These are phyloP conservation scores for Nakazawaea wyomingensis DNA, from an alignment of 805 yeast species.

Conservation along the genomic window DNA sequence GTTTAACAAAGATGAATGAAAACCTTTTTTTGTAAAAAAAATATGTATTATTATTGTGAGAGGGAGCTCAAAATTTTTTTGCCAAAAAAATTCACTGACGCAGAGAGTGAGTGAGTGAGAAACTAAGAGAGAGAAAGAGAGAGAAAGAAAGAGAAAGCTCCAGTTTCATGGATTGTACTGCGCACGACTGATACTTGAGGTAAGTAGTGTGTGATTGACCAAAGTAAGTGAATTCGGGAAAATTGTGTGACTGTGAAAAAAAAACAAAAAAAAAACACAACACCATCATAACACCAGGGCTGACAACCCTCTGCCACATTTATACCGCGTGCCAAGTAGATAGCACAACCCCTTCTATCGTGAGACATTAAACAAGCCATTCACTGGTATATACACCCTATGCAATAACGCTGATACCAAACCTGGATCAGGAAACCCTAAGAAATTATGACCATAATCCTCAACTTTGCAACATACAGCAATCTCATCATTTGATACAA, in stretches of 20 bases:
- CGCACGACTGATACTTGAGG: slow-evolving; percentile 15
- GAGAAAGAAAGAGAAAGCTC: too few species aligned
- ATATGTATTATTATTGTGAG: neutral
- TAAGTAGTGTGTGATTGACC: slow-evolving; percentile 9
- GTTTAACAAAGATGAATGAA: neutral
- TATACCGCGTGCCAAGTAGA: too few species aligned
- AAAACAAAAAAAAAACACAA: neutral
- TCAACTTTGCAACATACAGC: slow-evolving; percentile 16
- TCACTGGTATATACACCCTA: neutral
- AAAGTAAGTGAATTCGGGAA: neutral
- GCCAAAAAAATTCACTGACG: slow-evolving; percentile 2
- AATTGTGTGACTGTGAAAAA: slow-evolving; percentile 4
- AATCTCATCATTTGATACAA: neutral
- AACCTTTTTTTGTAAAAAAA: slow-evolving; percentile 3
- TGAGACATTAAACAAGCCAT: neutral
- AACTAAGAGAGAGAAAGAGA: too few species aligned
- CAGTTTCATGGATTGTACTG: too few species aligned
- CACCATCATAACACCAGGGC: slow-evolving; percentile 10
- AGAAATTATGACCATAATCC: slow-evolving; percentile 12
- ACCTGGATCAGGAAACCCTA: neutral
- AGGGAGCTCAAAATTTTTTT: slow-evolving; percentile 3
- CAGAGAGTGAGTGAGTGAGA: too few species aligned
- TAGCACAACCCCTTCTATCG: neutral
- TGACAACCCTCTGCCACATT: slow-evolving; percentile 1
- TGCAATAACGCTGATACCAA: neutral